Evolutionary conservation across 495 filamentous ascomycete species (phyloP).

Genomic region (Aspergillus bertholletiae): DNA sequence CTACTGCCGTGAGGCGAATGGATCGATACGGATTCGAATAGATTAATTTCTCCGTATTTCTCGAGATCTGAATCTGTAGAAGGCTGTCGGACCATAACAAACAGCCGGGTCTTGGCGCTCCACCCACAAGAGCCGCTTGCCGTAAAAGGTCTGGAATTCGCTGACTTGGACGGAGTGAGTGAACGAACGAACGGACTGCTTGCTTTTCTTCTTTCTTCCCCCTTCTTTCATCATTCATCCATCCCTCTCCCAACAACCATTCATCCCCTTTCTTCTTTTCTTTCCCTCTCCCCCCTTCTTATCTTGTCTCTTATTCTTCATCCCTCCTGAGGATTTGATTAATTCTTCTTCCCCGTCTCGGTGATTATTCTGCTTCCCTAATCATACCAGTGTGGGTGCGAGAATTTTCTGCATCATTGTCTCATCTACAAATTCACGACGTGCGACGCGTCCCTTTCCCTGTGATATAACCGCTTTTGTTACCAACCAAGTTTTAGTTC

Average conservation of each 20-base stretch:
- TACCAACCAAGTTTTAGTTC: slow-evolving; percentile 12
- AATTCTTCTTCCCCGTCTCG: not conserved
- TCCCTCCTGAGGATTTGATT: not conserved
- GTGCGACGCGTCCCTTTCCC: slow-evolving; percentile 5
- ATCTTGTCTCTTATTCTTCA: slow-evolving; percentile 6
- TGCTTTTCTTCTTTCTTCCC: slow-evolving; percentile 6
- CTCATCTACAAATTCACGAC: not conserved
- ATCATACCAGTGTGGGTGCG: not conserved
- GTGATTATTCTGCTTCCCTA: not conserved
- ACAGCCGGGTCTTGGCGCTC: not conserved
- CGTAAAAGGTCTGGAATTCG: slow-evolving; percentile 17
- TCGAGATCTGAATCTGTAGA: too few relatives aligned
- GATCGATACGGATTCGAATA: too few relatives aligned
- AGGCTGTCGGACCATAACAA: too few relatives aligned
- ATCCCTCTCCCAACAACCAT: not conserved
- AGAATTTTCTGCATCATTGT: slow-evolving; percentile 13
- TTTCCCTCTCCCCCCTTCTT: slow-evolving; percentile 7
- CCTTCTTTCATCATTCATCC: slow-evolving; percentile 3
- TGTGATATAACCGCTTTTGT: not conserved
- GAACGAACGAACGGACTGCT: too few relatives aligned
- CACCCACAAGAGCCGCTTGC: slow-evolving; percentile 12
- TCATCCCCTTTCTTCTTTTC: not conserved
- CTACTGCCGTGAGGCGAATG: too few relatives aligned
- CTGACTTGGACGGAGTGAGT: too few relatives aligned
- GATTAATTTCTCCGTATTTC: too few relatives aligned